phyloP scores from a whole-genome alignment of 768 basidiomycete species.

The Dentipellis fragilis region DNA sequence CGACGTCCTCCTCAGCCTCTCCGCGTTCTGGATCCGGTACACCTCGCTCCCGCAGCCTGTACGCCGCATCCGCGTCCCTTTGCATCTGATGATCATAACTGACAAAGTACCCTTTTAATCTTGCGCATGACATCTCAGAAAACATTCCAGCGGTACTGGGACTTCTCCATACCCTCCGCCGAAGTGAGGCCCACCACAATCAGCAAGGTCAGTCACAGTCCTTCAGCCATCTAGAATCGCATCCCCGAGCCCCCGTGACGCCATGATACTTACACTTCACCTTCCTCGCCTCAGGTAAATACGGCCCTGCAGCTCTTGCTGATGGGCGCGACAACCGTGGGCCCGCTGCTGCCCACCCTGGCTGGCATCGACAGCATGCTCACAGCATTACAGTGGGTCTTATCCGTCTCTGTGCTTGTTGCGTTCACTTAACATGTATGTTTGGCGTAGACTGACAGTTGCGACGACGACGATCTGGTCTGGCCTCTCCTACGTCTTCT shows the following conservation, averaged over 20 bases:
- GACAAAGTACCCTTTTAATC: not conserved
- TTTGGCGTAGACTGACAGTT: slow-evolving; percentile 61
- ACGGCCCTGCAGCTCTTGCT: slow-evolving; percentile 85
- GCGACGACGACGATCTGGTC: slow-evolving; percentile 90
- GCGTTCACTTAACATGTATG: not conserved
- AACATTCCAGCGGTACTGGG: slow-evolving; percentile 92
- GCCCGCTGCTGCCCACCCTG: slow-evolving; percentile 67
- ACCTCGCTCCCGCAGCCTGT: slow-evolving; percentile 83
- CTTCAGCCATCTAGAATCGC: not conserved
- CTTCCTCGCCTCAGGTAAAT: slow-evolving; percentile 52
- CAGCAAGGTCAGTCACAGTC: slow-evolving; percentile 56
- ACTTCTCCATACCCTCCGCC: slow-evolving; percentile 90
- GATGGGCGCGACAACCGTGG: slow-evolving; percentile 84
- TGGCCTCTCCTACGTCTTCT: slow-evolving; percentile 73
- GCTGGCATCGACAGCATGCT: slow-evolving; percentile 45
- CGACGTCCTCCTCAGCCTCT: slow-evolving; percentile 76
- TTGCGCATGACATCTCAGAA: slow-evolving; percentile 50
- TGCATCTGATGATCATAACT: not conserved
- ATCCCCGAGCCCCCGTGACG: no score
- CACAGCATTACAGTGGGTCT: slow-evolving; percentile 46
- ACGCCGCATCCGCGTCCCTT: slow-evolving; percentile 21
- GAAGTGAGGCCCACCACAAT: slow-evolving; percentile 91
- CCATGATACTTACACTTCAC: no score
- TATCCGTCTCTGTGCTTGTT: not conserved
- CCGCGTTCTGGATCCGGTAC: slow-evolving; percentile 91